phyloP scores from a whole-genome alignment of 495 filamentous ascomycete species.

The Aspergillus mulundensis region DNA sequence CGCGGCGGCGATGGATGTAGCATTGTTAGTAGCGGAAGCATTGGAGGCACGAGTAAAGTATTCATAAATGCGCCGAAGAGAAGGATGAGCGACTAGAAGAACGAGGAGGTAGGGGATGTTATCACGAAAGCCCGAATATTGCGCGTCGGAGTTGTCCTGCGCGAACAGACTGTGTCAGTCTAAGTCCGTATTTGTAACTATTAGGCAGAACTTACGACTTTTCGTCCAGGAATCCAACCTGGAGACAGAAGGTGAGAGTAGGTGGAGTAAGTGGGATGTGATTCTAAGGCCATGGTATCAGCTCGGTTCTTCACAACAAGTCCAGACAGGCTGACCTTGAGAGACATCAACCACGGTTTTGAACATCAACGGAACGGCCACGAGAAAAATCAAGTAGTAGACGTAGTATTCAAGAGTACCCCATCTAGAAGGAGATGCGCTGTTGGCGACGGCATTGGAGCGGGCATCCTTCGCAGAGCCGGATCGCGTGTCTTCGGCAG shows the following conservation, averaged over 20 bases:
- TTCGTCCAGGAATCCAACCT: conserved; percentile 94
- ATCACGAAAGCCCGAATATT: conserved; percentile 80
- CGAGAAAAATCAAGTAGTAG: conserved; percentile 69
- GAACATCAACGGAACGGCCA: conserved; percentile 82
- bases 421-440: conserved; percentile 65
- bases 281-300: conserved; percentile 49
- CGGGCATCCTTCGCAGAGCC: conserved; percentile 40
- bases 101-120: conserved; percentile 78
- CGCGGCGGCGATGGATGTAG: conserved; percentile 29
- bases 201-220: conserved; percentile 58
- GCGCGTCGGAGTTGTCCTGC: conserved; percentile 84
- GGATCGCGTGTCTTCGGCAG: conserved; percentile 46
- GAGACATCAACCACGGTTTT: conserved; percentile 81
- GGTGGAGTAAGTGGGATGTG: conserved; percentile 73
- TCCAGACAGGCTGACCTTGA: conserved; percentile 52
- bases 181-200: background rate
- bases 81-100: conserved; percentile 70
- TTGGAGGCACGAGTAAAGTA: conserved; percentile 19
- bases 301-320: background rate
- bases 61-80: conserved; percentile 71
- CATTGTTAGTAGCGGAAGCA: conserved; percentile 7
- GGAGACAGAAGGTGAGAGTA: conserved; percentile 66
- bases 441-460: conserved; percentile 43
- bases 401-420: conserved; percentile 78
- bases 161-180: background rate